Base-by-base conservation (phyloP, 768 basidiomycete genomes). In the Boletus fagicola region DNA sequence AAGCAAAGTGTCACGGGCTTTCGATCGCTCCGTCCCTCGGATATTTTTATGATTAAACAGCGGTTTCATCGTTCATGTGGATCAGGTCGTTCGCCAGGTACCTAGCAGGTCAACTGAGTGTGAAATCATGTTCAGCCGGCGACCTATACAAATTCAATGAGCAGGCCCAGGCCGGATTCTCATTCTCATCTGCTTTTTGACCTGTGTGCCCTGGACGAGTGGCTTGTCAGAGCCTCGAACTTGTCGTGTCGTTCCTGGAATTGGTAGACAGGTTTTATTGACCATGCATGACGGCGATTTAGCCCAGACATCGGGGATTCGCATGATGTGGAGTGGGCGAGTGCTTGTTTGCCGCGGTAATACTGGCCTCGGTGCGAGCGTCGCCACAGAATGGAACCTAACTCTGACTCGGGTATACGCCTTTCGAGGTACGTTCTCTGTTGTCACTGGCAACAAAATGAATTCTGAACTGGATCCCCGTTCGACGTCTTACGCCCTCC, bases 381-480 rank as follows among this genome's bases (percentile, higher is more conserved):
- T 53, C 48, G 13, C 39, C 54, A 39, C 46, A 36, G 42, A 54
- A 64, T 53, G 48, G 49, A 42, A 53, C 42, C 24, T 28, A 44
- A 52, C 35, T 13, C 44, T 49, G 48, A 54, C 35, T 46, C 48
- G 43, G 53, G 36, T 28, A 65, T 57, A 46, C 35, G 49, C 50
- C 39, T 40, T 49, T 7, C 33, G 51, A 65, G 61, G 62, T 60
- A 51, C 54, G 64, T 57, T 62, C 47, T 61, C 51, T 55, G 66
- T 70, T 40, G 68, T 61, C 64, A 62, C 49, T 60, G 22, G 60
- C 61, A 64, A 69, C 68, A 28, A 36, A 24, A 49, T 47, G 52
- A 38, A 57, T 68, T 68, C 68, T 60, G 66, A 65, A 56, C 51
- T n/a, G 63, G 68, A 68, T 70, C 53, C 53, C 58, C 64, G 46